These are phyloP conservation scores for Tilletia walkeri DNA, from an alignment of 1,284 basidiomycete genomes.

Conservation along the genomic window DNA sequence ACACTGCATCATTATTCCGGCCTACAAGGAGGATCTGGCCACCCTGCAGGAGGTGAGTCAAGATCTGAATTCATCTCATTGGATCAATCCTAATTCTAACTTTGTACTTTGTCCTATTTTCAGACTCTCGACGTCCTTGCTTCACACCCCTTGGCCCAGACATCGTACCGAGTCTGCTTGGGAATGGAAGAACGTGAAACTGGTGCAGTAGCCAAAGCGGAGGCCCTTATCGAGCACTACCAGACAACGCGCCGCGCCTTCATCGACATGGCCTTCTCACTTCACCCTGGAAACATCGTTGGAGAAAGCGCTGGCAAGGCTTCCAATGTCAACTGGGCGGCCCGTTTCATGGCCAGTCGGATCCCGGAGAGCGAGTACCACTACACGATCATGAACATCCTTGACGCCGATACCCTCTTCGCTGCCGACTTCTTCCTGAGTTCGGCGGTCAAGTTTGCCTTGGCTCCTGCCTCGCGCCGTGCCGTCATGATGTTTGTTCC, in stretches of 20 bases:
- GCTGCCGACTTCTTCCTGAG: conserved; percentile 55
- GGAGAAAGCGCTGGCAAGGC: conserved; percentile 52
- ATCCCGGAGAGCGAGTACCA: conserved; percentile 17
- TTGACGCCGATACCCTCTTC: conserved; percentile 53
- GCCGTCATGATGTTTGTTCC: conserved; percentile 44
- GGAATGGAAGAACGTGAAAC: conserved; percentile 54
- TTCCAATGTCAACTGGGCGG: conserved; percentile 53
- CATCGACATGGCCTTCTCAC: conserved; percentile 45
- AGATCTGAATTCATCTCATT: background rate
- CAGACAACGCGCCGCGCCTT: conserved; percentile 30
- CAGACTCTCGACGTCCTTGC: conserved; percentile 53
- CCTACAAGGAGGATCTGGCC: conserved; percentile 50
- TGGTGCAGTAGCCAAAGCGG: conserved; percentile 46
- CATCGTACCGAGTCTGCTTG: conserved; percentile 51
- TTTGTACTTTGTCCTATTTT: background rate
- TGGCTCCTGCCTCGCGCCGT: conserved; percentile 37
- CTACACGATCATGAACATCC: conserved; percentile 42
- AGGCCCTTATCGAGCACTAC: conserved; percentile 42
- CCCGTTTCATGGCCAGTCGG: conserved; percentile 36
- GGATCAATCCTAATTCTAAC: background rate
- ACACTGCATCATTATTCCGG: conserved; percentile 53
- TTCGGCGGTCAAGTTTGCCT: conserved; percentile 46
- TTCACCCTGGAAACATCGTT: conserved; percentile 49
- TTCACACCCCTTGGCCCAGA: conserved; percentile 45
- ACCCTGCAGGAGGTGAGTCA: conserved; percentile 38